Evolutionary conservation across 257 asterid genomes (phyloP).

Genomic region (Jacaranda mimosifolia): DNA sequence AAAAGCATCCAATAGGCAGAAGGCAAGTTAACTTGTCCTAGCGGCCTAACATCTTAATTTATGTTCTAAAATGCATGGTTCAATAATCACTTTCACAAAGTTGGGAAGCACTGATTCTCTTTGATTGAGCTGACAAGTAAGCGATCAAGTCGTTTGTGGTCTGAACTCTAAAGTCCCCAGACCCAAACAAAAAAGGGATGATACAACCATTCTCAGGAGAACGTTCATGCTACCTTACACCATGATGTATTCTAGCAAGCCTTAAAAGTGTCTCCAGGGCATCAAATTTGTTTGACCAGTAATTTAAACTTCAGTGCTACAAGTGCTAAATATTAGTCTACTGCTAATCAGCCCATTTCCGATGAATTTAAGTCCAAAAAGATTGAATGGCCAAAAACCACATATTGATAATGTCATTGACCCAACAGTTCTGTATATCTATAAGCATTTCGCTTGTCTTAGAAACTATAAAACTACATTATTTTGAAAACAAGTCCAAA

Average conservation of each 20-base stretch:
- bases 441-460: background rate
- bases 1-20: background rate
- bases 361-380: background rate
- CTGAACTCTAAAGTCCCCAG: background rate
- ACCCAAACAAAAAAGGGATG: background rate
- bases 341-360: background rate
- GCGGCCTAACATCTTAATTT: too few relatives aligned
- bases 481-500: background rate
- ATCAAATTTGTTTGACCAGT: background rate
- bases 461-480: background rate
- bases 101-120: background rate
- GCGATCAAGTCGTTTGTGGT: background rate
- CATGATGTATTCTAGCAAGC: constrained; percentile 8
- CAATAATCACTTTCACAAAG: too few relatives aligned
- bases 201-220: background rate
- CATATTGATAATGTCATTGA: background rate
- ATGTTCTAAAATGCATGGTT: background rate
- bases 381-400: background rate
- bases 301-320: background rate
- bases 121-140: background rate
- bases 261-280: background rate
- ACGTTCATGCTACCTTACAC: background rate
- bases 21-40: background rate
- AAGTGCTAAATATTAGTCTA: background rate
- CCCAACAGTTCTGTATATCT: background rate